Evolutionary conservation across 352 stramenopile species (phyloP).

Genomic region (Globisporangium megalacanthum): DNA sequence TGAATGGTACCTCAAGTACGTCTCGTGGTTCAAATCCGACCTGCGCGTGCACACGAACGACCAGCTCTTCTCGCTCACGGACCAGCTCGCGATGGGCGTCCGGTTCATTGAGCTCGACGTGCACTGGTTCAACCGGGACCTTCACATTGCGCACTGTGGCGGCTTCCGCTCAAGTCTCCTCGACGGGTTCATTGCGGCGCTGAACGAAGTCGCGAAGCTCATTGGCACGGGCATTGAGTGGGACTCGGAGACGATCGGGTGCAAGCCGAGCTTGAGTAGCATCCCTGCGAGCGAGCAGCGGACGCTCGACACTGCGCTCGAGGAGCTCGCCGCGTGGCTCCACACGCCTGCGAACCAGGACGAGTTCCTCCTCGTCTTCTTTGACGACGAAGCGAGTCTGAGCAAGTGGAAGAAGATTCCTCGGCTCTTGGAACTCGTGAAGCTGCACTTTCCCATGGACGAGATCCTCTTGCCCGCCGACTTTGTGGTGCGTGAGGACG

Average conservation of each 20-base stretch:
- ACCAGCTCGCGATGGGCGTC: constrained; percentile 60
- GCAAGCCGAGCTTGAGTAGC: constrained; percentile 62
- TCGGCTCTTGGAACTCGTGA: constrained; percentile 60
- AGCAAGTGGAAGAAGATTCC: constrained; percentile 78
- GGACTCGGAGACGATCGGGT: constrained; percentile 66
- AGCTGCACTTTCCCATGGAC: constrained; percentile 43
- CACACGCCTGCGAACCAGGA: constrained; percentile 42
- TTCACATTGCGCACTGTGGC: constrained; percentile 63
- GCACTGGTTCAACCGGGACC: constrained; percentile 62
- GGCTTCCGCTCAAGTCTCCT: constrained; percentile 55
- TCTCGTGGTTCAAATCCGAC: constrained; percentile 47
- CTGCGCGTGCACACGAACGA: constrained; percentile 61
- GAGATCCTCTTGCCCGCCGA: constrained; percentile 69
- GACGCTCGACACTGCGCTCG: constrained; percentile 32
- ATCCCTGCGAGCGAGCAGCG: constrained; percentile 58
- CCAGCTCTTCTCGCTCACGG: constrained; percentile 61
- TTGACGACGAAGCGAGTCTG: constrained; percentile 71
- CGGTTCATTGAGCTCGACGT: constrained; percentile 66
- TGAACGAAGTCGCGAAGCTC: constrained; percentile 57
- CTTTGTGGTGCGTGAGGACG: constrained; percentile 27
- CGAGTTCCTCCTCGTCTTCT: constrained; percentile 82
- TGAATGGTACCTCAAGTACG: constrained; percentile 49
- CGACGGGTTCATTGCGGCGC: constrained; percentile 50
- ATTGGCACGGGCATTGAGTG: constrained; percentile 56
- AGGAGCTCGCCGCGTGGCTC: constrained; percentile 54